A percentile compares a stretch with the other conserved stretches of the same genome.
These are phyloP conservation scores for Globisporangium iwayamae DNA, from an alignment of 352 stramenopile genomes.

Conservation along the genomic window DNA sequence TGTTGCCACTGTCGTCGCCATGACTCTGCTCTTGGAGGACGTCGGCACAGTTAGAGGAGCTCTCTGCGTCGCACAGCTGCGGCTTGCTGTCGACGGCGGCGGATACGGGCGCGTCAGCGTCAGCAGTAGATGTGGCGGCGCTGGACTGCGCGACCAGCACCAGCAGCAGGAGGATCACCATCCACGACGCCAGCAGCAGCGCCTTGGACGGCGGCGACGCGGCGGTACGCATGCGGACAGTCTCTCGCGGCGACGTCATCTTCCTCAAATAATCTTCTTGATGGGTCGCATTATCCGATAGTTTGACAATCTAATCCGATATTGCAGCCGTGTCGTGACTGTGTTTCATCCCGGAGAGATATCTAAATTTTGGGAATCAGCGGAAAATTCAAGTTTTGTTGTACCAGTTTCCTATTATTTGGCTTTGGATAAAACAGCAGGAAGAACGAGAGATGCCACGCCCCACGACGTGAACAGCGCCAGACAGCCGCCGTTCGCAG, in stretches of 20 bases:
- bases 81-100: not conserved
- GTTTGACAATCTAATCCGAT: no score
- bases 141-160: not conserved
- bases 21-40: not conserved
- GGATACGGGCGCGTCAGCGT: not conserved
- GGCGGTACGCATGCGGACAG: not conserved
- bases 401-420: no score
- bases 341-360: no score
- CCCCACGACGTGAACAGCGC: no score
- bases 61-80: constrained; percentile 1
- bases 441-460: no score
- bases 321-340: no score
- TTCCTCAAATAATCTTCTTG: not conserved
- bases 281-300: no score
- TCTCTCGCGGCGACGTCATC: not conserved
- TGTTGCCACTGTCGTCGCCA: not conserved
- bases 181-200: not conserved
- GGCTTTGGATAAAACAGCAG: no score
- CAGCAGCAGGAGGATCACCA: not conserved
- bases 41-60: not conserved
- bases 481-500: no score
- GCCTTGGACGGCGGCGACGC: not conserved
- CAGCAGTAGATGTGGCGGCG: not conserved
- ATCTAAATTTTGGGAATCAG: no score
- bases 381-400: no score